Evolutionary conservation across 352 stramenopile genomes (phyloP), one percentile per base, ranked within the genome.

Genomic region (Pythium vanterpoolii): DNA sequence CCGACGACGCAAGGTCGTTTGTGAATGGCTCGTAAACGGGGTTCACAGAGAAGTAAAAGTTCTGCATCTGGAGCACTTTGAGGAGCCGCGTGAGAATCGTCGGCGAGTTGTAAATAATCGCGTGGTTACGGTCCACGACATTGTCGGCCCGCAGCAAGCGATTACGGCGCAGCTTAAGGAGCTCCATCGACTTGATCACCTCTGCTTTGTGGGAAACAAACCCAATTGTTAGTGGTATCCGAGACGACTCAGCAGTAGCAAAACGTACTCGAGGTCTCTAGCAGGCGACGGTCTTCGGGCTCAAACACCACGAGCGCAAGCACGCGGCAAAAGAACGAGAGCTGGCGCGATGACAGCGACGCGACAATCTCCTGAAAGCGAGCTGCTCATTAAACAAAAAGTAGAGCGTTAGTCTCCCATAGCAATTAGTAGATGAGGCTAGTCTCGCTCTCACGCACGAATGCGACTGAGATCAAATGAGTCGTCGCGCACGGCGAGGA

Each of bases 261-360:
- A n/a, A 24, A 79, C 73, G 30, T 60, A 93, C 84, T 91, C 18
- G 91, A 89, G 53, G 78, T 96, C 56, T 98, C 93, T 23, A 98
- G 72, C 1, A 98, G 71, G 31, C 96, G 83, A 18, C 95, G 84
- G 62, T 98, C 95, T 66, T 98, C 95, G 1, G 93, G 93, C 62
- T 98, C 93, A 73, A 98, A 98, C 21, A 98, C 79, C 6, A 98
- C 78, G 7, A 98, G 76, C 3, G 92, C 95, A 23, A 99, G 76
- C 28, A 98, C 92, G n/a, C 95, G 88, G 49, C 93, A 98, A 69
- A 98, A 98, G 70, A 98, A 96, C 13, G 94, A 93, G 39, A 98
- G 72, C 55, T 98, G 92, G 13, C 93, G 82, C 31, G 88, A 96
- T 9, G 80, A 96, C 50, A 98, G 86, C 26, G 81, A 83, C 47